Evolutionary conservation across 1,284 basidiomycete species (phyloP), one percentile per base, ranked within the genome.

Genomic region (Rhodotorula sp.): DNA sequence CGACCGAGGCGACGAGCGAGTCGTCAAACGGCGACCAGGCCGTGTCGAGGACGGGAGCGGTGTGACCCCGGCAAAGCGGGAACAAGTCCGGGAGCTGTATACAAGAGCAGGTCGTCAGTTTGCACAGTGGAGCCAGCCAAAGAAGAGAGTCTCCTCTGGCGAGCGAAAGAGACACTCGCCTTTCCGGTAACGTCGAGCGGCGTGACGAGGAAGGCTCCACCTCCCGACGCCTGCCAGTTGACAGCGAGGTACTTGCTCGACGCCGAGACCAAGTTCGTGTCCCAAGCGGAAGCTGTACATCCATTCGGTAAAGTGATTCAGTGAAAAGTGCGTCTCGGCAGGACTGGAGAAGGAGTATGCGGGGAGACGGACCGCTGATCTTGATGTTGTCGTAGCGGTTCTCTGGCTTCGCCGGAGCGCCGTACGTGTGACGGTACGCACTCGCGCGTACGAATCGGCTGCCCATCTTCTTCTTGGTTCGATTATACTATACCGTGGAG

Each of bases 11-110:
- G 74, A 97, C 90, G 79, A 97, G 85, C 23, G 87, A 85, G 83
- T 98, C 95, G 80, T 95, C 90, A 81, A 97, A 94, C 1, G 95
- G 95, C 1, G 91, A 93, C 92, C 94, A 99, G 78, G 92, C 92
- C 0, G 96, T 98, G 83, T 98, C 96, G 64, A 98, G 90, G 64
- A 85, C 84, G 18, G 84, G 82, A 0, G 80, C 83, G 21, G 83
- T 82, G 79, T 87, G 86, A 47, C 90, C 91, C 69, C 96, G 89
- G 34, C 93, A 93, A 62, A 99, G 87, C 1, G 96, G 96, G 66
- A 97, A 87, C 78, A 91, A 87, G 80, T 99, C 96, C 5, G 94
- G 95, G 47, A 98, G 87, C 82, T 95, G 94, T 83, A 83, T 59
- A 82, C 83, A 83, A 59, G 82, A 79, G 3, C 86, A 81, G 39